Evolutionary conservation across 192 early-diverging fungal genomes (phyloP).

Genomic region (Coemansia sp.): DNA sequence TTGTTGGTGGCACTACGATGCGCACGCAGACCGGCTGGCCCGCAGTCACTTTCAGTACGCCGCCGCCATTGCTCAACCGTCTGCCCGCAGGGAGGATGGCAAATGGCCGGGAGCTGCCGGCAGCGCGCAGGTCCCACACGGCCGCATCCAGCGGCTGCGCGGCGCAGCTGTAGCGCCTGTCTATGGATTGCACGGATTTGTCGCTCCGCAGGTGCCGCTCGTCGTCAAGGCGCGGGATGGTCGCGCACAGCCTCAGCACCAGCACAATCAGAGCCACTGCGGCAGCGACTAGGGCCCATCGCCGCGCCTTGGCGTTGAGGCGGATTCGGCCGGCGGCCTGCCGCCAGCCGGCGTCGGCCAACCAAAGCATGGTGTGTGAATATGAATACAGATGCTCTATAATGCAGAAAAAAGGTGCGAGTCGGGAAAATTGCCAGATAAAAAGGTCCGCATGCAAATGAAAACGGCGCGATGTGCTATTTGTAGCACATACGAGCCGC

Average conservation of each 20-base stretch:
- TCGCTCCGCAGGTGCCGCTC: neutral
- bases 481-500: too few species aligned
- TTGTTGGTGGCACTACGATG: slow-evolving; percentile 2
- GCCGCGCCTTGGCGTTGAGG: slow-evolving; percentile 1
- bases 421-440: neutral
- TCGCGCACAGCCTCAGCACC: neutral
- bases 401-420: neutral
- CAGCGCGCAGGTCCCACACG: neutral
- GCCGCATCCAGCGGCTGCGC: slow-evolving; percentile 4
- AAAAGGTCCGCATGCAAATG: too few species aligned
- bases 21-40: slow-evolving; percentile 13
- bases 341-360: too few species aligned
- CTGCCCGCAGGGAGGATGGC: neutral
- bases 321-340: neutral
- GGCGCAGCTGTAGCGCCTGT: slow-evolving; percentile 10
- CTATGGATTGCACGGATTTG: neutral
- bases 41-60: slow-evolving; percentile 1
- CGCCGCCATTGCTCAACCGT: neutral
- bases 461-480: too few species aligned
- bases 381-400: neutral
- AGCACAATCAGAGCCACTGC: neutral
- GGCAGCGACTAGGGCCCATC: neutral
- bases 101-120: slow-evolving; percentile 6
- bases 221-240: neutral
- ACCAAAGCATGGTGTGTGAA: neutral